These are phyloP conservation scores for Lumnitzera racemosa DNA, from an alignment of 345 rosid genomes.

Conservation along the genomic window DNA sequence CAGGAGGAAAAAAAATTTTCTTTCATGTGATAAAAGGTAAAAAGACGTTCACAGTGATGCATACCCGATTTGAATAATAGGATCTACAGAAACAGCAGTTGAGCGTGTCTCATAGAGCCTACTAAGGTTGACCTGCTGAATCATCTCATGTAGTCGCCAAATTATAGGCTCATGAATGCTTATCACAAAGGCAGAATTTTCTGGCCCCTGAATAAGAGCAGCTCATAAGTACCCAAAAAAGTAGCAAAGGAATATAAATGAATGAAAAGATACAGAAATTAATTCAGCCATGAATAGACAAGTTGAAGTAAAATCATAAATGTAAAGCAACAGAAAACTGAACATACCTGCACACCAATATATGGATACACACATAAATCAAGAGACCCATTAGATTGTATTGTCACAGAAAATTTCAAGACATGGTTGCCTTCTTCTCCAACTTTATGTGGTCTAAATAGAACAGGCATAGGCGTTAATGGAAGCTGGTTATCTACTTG, in stretches of 20 bases:
- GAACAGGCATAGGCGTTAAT: slow-evolving; percentile 88
- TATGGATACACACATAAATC: slow-evolving; percentile 81
- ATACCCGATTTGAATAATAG: slow-evolving; percentile 91
- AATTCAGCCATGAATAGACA: background rate
- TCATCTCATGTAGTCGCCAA: slow-evolving; percentile 99
- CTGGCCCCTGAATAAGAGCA: slow-evolving; percentile 55
- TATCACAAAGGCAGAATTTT: slow-evolving; percentile 72
- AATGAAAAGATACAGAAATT: background rate
- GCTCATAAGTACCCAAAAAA: slow-evolving; percentile 3
- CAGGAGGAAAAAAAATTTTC: no score
- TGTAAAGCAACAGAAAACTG: background rate
- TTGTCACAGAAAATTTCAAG: slow-evolving; percentile 69
- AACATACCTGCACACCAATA: slow-evolving; percentile 60
- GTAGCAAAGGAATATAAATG: slow-evolving; percentile 9
- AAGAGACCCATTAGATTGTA: slow-evolving; percentile 75
- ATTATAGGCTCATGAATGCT: slow-evolving; percentile 95
- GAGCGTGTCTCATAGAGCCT: slow-evolving; percentile 54
- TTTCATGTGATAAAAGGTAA: no score
- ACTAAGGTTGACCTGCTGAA: slow-evolving; percentile 70
- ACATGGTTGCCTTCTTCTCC: slow-evolving; percentile 61
- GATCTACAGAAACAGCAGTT: slow-evolving; percentile 94
- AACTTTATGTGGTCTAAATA: slow-evolving; percentile 83
- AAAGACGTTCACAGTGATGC: slow-evolving; percentile 6
- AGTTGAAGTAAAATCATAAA: background rate
- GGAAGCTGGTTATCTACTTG: slow-evolving; percentile 99